A percentile compares a stretch with the other conserved stretches of the same genome.
Evolutionary conservation across 2,329 filamentous ascomycete genomes (phyloP).

Genomic region (Calonectria leucothoes): DNA sequence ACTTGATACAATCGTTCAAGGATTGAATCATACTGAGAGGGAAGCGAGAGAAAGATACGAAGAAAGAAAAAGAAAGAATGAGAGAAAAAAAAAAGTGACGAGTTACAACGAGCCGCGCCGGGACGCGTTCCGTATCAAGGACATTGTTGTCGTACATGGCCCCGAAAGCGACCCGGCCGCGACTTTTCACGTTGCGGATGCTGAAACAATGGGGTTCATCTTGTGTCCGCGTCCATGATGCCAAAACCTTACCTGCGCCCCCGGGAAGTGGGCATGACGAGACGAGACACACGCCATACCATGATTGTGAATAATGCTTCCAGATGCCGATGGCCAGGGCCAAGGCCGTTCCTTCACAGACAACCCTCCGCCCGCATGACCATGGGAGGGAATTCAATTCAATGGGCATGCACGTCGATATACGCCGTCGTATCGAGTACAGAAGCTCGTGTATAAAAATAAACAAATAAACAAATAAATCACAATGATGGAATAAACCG

Average conservation of each 20-base stretch:
- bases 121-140: neutral
- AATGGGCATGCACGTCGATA: neutral
- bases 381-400: neutral
- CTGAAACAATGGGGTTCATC: constrained; percentile 20
- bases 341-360: neutral
- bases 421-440: neutral
- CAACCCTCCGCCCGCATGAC: too few relatives aligned
- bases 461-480: too few relatives aligned
- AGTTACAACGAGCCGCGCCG: neutral
- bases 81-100: neutral
- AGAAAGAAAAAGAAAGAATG: neutral
- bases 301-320: neutral
- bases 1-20: neutral
- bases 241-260: neutral
- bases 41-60: neutral
- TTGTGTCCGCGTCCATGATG: constrained; percentile 1
- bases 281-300: neutral
- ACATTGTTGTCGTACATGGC: neutral
- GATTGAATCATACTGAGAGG: neutral
- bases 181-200: constrained; percentile 12
- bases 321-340: neutral
- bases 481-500: too few relatives aligned
- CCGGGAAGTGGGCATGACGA: neutral
- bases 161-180: constrained; percentile 10
- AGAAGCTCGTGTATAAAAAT: neutral